Conservation (phyloP, 371 early-diverging fungal genomes). For the Apophysomyces ossiformis region DNA sequence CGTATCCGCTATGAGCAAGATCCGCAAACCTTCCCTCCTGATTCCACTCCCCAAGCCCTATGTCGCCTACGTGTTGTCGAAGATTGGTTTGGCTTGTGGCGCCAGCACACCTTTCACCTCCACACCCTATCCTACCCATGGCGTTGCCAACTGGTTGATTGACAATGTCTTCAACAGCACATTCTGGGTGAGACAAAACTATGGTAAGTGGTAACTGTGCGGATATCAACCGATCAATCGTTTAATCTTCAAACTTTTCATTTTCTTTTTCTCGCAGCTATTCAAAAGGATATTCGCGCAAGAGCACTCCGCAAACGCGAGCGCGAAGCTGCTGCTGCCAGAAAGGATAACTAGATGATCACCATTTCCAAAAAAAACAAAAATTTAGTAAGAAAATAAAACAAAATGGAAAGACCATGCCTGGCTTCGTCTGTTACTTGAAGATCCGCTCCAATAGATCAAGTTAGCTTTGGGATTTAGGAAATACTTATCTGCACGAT, state of each 20-base stretch:
- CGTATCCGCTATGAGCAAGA: constrained; percentile 92
- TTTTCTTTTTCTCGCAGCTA: constrained; percentile 32
- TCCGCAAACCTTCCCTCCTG: constrained; percentile 73
- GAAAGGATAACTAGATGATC: constrained; percentile 16
- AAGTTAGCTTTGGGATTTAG: no score
- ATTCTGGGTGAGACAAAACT: constrained; percentile 71
- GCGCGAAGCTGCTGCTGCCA: constrained; percentile 61
- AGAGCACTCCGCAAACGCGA: constrained; percentile 76
- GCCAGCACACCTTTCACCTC: constrained; percentile 69
- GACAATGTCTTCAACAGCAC: constrained; percentile 63
- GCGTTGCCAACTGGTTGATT: constrained; percentile 76
- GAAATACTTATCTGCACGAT: no score
- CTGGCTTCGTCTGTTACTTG: no score
- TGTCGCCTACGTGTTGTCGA: constrained; percentile 73
- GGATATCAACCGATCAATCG: not conserved
- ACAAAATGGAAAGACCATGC: no score
- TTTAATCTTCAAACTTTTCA: not conserved
- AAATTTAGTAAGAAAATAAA: not conserved
- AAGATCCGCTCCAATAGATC: no score
- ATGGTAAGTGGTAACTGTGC: constrained; percentile 35
- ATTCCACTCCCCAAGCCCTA: constrained; percentile 86
- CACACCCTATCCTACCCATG: constrained; percentile 86
- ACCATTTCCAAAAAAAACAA: not conserved
- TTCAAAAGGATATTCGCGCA: constrained; percentile 73
- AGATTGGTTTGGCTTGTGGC: constrained; percentile 81